Base-by-base conservation (phyloP, 1,284 basidiomycete genomes). In the Somion occarium region DNA sequence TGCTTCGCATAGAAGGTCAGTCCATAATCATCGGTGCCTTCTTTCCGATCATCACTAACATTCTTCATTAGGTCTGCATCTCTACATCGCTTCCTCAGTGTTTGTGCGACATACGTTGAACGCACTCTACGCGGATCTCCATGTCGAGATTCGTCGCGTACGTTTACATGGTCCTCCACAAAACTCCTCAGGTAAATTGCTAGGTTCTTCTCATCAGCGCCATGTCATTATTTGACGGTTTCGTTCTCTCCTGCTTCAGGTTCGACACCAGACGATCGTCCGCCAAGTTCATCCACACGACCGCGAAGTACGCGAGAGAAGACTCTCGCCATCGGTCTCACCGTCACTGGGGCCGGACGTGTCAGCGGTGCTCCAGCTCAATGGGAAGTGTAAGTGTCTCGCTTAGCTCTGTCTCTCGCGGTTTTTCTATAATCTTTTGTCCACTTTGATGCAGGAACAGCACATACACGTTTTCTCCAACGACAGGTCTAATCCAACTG, bases 41-140 rank as follows among this genome's bases (percentile, higher is more conserved):
- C 24, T 22, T 20, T 37, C 13, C 20, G 30, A 18, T 38, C n/a
- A 38, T 43, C 19, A 3, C 13, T 20, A 20, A 38, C 20, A 3
- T 49, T 22, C 12, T 3, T 43, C 4, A 23, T 25, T 53, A 88
- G 86, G 88, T 25, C 64, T 87, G 3, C 78, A 83, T 5, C 61
- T 90, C 38, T 91, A 91, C 64, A 71, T 83, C 53, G 77, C 84
- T 1, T 88, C 85, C 0, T 80, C 85, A 2, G 75, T 77, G 2
- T 79, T 90, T 56, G 67, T 90, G 22, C 75, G 84, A 20, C 86
- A 86, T 56, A 84, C 86, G 3, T 75, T 91, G 59, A 85, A 82
- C 59, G 82, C 88, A 5, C 66, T 91, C 13, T 88, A 88, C 62
- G 76, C 82, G 13, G 80, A 88, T 61, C 66, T 88, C 38, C 65